phyloP scores from a whole-genome alignment of 768 basidiomycete genomes.

The Inosperma sp. region DNA sequence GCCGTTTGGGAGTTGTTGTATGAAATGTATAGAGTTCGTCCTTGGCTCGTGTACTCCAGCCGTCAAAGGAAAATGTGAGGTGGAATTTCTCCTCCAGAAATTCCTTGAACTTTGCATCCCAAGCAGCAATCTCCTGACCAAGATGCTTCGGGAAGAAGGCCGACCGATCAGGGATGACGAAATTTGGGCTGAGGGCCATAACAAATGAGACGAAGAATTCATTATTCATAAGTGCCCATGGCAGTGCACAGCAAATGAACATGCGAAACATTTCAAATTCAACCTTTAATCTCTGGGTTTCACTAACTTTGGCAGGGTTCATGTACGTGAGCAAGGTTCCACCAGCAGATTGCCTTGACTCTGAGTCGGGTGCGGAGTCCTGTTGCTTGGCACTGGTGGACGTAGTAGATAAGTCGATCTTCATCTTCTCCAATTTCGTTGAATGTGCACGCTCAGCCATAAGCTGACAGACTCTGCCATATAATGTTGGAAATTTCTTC shows the following conservation, averaged over 20 bases:
- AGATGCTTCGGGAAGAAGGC: slow-evolving; percentile 20
- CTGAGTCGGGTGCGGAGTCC: too few species aligned
- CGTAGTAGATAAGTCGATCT: background rate
- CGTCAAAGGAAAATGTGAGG: slow-evolving; percentile 22
- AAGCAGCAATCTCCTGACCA: slow-evolving; percentile 16
- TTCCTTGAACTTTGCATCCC: slow-evolving; percentile 8
- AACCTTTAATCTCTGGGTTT: slow-evolving; percentile 11
- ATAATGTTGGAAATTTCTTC: slow-evolving; percentile 6
- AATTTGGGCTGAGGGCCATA: slow-evolving; percentile 12
- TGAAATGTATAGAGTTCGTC: slow-evolving; percentile 29
- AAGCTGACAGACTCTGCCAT: background rate
- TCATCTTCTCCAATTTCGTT: slow-evolving; percentile 11
- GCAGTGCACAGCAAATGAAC: slow-evolving; percentile 21
- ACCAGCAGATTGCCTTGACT: background rate
- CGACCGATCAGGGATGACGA: slow-evolving; percentile 18
- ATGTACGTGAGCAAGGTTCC: slow-evolving; percentile 13
- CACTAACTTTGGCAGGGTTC: slow-evolving; percentile 10
- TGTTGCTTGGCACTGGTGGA: background rate
- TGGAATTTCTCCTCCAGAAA: slow-evolving; percentile 16
- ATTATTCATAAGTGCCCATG: slow-evolving; percentile 18
- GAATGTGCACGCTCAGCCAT: slow-evolving; percentile 11
- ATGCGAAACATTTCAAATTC: slow-evolving; percentile 17
- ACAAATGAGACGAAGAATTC: slow-evolving; percentile 17
- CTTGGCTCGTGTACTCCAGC: slow-evolving; percentile 19
- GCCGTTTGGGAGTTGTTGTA: slow-evolving; percentile 20